Evolutionary conservation across 768 basidiomycete species (phyloP), one percentile per base, ranked within the genome.

Genomic region (Phlebiopsis gigantea): DNA sequence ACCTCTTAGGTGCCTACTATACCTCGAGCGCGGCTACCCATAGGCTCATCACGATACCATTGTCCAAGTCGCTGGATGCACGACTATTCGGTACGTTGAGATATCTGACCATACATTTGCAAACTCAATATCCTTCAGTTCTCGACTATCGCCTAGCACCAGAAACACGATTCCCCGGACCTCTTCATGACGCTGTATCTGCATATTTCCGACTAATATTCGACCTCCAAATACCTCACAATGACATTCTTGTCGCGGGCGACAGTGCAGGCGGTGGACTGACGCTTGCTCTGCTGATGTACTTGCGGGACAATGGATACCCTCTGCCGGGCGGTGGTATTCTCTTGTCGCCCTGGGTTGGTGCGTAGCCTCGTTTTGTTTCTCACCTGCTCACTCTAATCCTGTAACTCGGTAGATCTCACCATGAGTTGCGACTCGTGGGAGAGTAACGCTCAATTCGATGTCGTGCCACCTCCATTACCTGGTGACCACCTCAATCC

Each of bases 351-450:
- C 94, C 94, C 4, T 98, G 94, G 94, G 93, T 96, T 62, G 93
- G 94, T 87, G 57, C 74, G 90, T 53, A 48, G n/a, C 15, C 54
- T 3, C 55, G 29, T 30, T 9, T 58, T 30, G 31, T 46, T n/a
- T 49, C 53, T 26, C 21, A 7, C 48, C 61, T 61, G 24, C 48
- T 51, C 17, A 53, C 14, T 34, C 48, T 57, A 34, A 66, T 50
- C 17, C 6, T 43, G 9, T 3, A 47, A 22, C 19, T 31, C 19
- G 25, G 22, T 61, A 91, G 93, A 96, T 70, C 73, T 99, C 60
- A 98, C 97, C 0, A 91, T 97, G 84, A 95, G 93, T 62, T 98
- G 94, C 69, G 91, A 94, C 55, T 96, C 93, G n/a, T 98, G 96
- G 80, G 93, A 96, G 28, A 90, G 88, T 55, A 98, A 98, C 69